phyloP scores from a whole-genome alignment of 441 rosid genomes.

The Metrosideros polymorpha region DNA sequence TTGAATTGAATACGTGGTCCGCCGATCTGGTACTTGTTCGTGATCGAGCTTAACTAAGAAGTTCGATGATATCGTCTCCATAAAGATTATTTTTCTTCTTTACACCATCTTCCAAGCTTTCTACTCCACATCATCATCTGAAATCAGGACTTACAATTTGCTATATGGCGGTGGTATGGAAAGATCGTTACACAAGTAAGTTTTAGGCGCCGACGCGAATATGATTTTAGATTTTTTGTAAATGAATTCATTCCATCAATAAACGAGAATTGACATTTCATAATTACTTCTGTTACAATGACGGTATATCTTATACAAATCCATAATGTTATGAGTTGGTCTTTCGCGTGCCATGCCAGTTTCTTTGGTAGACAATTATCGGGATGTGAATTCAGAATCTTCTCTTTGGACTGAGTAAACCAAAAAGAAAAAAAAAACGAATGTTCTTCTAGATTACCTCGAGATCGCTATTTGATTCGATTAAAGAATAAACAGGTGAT shows the following conservation, averaged over 20 bases:
- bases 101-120: no score
- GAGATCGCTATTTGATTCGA: neutral
- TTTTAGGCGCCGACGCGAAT: rapidly evolving
- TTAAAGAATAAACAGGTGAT: neutral
- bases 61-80: no score
- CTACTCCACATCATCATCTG: no score
- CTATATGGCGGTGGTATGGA: no score
- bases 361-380: rapidly evolving
- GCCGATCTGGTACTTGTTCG: no score
- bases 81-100: no score
- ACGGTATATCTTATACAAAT: neutral
- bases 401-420: neutral
- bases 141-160: no score
- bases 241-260: neutral
- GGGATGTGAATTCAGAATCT: neutral
- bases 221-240: neutral
- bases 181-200: no score
- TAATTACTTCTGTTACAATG: neutral
- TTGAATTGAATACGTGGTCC: neutral
- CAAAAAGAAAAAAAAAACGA: neutral
- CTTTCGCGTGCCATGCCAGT: neutral
- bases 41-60: no score
- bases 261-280: neutral
- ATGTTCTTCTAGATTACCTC: neutral
- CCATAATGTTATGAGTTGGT: neutral